Evolutionary conservation across 371 early-diverging fungal species (phyloP).

Genomic region (Funneliformis caledonium): DNA sequence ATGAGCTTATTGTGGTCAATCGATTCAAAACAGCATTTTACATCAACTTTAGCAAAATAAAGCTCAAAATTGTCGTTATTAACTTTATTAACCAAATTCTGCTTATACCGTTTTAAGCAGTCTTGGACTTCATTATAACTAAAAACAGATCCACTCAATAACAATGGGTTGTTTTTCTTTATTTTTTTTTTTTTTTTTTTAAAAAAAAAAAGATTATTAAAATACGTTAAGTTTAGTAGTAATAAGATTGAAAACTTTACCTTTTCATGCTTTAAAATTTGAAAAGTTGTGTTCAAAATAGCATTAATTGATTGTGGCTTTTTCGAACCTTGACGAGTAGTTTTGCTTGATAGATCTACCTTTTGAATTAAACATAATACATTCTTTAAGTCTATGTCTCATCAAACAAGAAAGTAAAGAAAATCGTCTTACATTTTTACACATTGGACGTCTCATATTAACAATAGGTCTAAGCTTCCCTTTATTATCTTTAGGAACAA

Average conservation of each 20-base stretch:
- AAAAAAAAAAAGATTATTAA: neutral
- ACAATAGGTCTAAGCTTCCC: constrained; percentile 62
- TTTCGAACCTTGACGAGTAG: neutral
- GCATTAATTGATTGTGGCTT: constrained; percentile 46
- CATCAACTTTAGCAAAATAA: constrained; percentile 87
- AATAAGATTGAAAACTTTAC: constrained; percentile 40
- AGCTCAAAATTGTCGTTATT: constrained; percentile 41
- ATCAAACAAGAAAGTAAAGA: neutral
- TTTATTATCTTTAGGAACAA: constrained; percentile 72
- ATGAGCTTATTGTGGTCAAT: constrained; percentile 74
- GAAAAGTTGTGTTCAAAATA: constrained; percentile 52
- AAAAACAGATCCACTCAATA: neutral
- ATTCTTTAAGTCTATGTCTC: too few species aligned
- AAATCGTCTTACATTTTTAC: neutral
- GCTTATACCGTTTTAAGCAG: constrained; percentile 52
- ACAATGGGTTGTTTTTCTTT: neutral
- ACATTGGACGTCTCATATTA: constrained; percentile 52
- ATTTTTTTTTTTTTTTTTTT: neutral
- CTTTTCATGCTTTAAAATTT: constrained; percentile 53
- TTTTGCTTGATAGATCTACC: neutral
- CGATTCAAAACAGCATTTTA: constrained; percentile 77
- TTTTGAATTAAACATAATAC: neutral
- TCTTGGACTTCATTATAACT: constrained; percentile 62
- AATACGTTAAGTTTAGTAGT: neutral
- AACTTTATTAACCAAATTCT: neutral